Evolutionary conservation across 352 stramenopile genomes (phyloP).

Genomic region (Phytophthora crassamura): DNA sequence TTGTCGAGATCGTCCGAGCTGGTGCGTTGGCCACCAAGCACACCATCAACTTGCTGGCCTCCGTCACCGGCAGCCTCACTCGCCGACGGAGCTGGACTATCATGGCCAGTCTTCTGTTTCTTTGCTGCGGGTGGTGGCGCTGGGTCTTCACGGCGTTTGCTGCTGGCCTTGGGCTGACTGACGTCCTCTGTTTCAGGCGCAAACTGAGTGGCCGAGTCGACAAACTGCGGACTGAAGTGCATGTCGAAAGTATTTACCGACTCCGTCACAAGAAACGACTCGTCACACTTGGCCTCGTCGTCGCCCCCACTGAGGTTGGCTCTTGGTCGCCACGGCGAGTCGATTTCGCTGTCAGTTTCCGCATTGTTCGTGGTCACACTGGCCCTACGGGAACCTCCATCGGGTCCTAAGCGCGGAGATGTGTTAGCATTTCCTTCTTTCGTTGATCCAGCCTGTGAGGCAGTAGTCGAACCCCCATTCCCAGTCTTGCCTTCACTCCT

Average conservation of each 20-base stretch:
- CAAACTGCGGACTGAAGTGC: constrained; percentile 68
- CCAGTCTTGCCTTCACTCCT: constrained; percentile 1
- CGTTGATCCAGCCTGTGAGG: background rate
- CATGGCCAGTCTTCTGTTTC: constrained; percentile 12
- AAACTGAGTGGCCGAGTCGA: constrained; percentile 42
- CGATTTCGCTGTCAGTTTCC: constrained; percentile 26
- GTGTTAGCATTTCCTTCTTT: background rate
- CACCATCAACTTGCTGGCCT: background rate
- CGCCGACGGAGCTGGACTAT: background rate
- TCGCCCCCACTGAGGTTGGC: constrained; percentile 3
- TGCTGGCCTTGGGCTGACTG: background rate
- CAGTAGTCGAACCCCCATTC: background rate
- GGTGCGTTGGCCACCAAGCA: background rate
- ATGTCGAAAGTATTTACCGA: constrained; percentile 39
- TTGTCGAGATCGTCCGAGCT: constrained; percentile 32
- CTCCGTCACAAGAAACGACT: constrained; percentile 42
- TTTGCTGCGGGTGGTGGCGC: constrained; percentile 3
- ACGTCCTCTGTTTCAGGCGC: constrained; percentile 6
- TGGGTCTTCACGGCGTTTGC: constrained; percentile 7
- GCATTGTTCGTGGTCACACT: constrained; percentile 12
- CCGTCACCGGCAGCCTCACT: background rate
- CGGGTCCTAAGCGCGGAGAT: background rate
- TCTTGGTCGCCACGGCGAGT: constrained; percentile 20
- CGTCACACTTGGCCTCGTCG: constrained; percentile 14
- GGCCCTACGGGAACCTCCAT: constrained; percentile 5